Conservation (phyloP, 73 alveolate genomes). For the Paramecium sexaurelia region DNA sequence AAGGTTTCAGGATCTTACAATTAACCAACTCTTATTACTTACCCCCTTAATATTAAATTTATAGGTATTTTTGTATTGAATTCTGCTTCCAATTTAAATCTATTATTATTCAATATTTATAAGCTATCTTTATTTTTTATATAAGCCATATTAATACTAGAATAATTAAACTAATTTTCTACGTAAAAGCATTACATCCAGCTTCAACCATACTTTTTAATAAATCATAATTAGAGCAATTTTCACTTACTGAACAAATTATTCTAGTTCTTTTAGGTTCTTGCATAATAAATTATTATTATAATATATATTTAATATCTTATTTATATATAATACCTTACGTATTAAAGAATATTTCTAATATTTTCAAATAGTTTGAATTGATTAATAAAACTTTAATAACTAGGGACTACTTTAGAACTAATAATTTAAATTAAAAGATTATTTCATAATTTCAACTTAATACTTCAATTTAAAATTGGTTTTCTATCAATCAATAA, state of each 20-base stretch:
- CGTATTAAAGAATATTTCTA: neutral
- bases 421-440: neutral
- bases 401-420: too few species aligned
- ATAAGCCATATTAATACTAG: conserved; percentile 47
- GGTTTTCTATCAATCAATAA: neutral
- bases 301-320: neutral
- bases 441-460: neutral
- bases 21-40: conserved; percentile 11
- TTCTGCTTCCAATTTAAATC: neutral
- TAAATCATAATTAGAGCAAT: conserved; percentile 16
- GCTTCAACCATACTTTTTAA: neutral
- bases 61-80: conserved; percentile 17
- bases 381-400: too few species aligned
- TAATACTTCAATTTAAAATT: neutral
- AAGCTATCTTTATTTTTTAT: neutral
- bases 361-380: neutral
- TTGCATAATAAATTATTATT: neutral
- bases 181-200: conserved; percentile 41
- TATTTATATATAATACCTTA: neutral
- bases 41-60: conserved; percentile 28
- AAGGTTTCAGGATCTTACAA: neutral
- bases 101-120: neutral
- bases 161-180: neutral
- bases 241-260: conserved; percentile 42
- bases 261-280: conserved; percentile 27